phyloP scores from a whole-genome alignment of 768 basidiomycete genomes.

The Rhodocollybia butyracea region DNA sequence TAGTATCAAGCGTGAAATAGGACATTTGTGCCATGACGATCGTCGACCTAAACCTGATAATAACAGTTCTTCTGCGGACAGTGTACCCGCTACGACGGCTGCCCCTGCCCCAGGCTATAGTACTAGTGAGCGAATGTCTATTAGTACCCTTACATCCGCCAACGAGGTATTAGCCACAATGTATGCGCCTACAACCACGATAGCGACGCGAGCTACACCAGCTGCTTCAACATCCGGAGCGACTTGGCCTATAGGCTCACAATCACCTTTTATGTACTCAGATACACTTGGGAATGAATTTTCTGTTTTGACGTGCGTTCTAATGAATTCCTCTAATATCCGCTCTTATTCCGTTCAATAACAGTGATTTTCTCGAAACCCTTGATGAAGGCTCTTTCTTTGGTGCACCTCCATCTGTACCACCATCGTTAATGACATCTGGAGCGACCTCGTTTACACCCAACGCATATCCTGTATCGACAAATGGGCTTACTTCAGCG shows the following conservation, averaged over 20 bases:
- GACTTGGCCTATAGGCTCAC: slow-evolving; percentile 52
- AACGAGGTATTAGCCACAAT: slow-evolving; percentile 27
- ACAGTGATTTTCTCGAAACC: slow-evolving; percentile 84
- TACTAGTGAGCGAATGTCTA: neutral
- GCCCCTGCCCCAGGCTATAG: neutral
- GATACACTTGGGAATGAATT: slow-evolving; percentile 81
- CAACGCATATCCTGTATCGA: slow-evolving; percentile 9
- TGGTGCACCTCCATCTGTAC: slow-evolving; percentile 51
- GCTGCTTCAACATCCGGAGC: slow-evolving; percentile 22
- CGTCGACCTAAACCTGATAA: slow-evolving; percentile 50
- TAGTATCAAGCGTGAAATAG: slow-evolving; percentile 95
- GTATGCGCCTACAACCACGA: slow-evolving; percentile 28
- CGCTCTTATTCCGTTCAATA: neutral
- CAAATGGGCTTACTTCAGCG: neutral
- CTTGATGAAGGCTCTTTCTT: slow-evolving; percentile 84
- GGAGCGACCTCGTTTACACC: slow-evolving; percentile 15
- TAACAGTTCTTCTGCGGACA: neutral
- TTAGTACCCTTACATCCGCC: neutral
- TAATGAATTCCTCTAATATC: slow-evolving; percentile 3
- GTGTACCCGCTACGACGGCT: neutral
- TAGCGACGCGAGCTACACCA: slow-evolving; percentile 8
- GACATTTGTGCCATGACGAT: slow-evolving; percentile 92
- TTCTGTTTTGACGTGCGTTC: slow-evolving; percentile 69
- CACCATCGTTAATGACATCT: slow-evolving; percentile 48
- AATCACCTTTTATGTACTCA: slow-evolving; percentile 57